A percentile compares a stretch with the other conserved stretches of the same genome.
Evolutionary conservation across 371 early-diverging fungal species (phyloP).

Genomic region (Mucor mucedo): DNA sequence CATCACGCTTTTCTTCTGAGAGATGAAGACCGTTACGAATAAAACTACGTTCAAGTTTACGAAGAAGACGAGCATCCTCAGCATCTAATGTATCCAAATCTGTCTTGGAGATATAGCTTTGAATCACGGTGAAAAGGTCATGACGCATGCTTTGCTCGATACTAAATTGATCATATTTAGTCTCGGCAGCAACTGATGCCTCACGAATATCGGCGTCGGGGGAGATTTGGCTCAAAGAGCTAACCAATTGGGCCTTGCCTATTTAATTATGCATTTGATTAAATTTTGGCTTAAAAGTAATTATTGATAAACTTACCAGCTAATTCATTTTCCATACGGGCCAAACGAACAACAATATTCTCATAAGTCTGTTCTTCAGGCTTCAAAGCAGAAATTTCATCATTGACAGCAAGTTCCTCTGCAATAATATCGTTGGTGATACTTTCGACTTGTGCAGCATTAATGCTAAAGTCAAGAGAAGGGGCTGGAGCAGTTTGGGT

Average conservation of each 20-base stretch:
- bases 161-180: constrained; percentile 67
- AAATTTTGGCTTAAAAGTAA: neutral
- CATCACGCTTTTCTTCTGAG: constrained; percentile 60
- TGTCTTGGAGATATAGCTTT: constrained; percentile 57
- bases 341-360: constrained; percentile 63
- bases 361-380: constrained; percentile 63
- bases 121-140: constrained; percentile 72
- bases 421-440: constrained; percentile 45
- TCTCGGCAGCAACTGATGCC: constrained; percentile 70
- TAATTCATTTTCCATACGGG: constrained; percentile 55
- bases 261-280: neutral
- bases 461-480: constrained; percentile 48
- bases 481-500: constrained; percentile 47
- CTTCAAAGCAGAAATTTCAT: constrained; percentile 56
- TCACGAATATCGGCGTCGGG: constrained; percentile 74
- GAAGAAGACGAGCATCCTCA: constrained; percentile 73
- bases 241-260: constrained; percentile 54
- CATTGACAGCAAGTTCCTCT: constrained; percentile 43
- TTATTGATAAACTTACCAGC: constrained; percentile 24
- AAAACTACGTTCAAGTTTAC: constrained; percentile 66
- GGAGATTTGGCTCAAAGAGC: constrained; percentile 70
- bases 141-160: constrained; percentile 81
- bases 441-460: constrained; percentile 42
- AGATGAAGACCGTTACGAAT: constrained; percentile 77
- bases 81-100: constrained; percentile 51